Evolutionary conservation across 345 rosid genomes (phyloP), one percentile per base, ranked within the genome.

Genomic region (Noccaea bulbosa): DNA sequence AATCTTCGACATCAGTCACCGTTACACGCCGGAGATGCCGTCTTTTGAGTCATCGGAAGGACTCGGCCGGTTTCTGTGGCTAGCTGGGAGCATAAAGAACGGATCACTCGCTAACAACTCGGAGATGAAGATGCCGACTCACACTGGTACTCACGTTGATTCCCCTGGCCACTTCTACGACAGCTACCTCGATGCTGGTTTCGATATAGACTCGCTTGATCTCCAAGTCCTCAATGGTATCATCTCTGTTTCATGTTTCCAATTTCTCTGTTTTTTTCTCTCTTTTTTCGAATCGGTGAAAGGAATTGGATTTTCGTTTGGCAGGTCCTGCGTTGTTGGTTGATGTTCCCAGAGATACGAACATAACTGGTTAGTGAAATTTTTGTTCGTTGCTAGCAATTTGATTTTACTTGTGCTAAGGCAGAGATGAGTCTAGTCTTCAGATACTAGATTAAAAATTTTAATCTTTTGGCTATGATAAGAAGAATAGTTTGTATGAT

Each of bases 131-230:
- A 78, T 93, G 4, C 85, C 90, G 0, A 55, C 87, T 1, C 98
- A 93, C 67, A 81, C 97, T 5, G 98, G 97, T 8, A 90, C 98
- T 11, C 98, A 93, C 44, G 96, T 93, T 38, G 98, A 93, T 41
- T 84, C 98, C 0, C 97, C 97, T 1, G 96, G 97, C 0, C 98
- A 93, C 32, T 78, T 93, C 40, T 86, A 79, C 12, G 94, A 88
- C 47, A 77, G 83, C 22, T 93, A 88, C 72, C 91, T 79, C 34
- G 96, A 93, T 37, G 94, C 97, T 15, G 94, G 96, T 0, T 93
- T 83, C 15, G 98, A 93, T 74, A 87, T 88, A 4, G 97, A 90
- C 52, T 84, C 98, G 5, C 98, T 93, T 20, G 96, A 93, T 71
- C 84, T 88, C 66, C 82, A 73, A 54, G 82, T 83, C 6, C 83